Evolutionary conservation across 495 filamentous ascomycete species (phyloP), one percentile per base, ranked within the genome.

Genomic region (Penicillium angulare): DNA sequence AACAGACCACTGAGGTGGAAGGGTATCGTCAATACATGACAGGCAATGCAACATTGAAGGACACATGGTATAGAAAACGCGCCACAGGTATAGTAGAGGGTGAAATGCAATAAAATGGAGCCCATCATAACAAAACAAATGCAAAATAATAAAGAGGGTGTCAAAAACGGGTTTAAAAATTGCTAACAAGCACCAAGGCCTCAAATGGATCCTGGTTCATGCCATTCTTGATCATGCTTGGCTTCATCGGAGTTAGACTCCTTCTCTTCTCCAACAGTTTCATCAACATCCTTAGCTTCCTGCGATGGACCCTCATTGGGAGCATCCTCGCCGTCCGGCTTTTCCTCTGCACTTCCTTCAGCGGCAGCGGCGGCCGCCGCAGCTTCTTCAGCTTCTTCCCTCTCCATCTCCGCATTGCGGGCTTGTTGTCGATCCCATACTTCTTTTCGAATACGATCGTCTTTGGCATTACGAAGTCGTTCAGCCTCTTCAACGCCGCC

Each of bases 401-500:
- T 58, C 43, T 73, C 74, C 53, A 74, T 69, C 43, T 71, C 74
- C 2, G 72, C 74, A 42, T 72, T 69, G 42, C 74, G 67, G 39
- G 73, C 75, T 56, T 77, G 76, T 69, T 86, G 78, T 42, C 81
- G 70, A 56, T 91, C 88, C 86, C 86, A 95, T 8, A 92, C 86
- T 63, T 96, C 92, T 59, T 82, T 84, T 49, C 92, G 76, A 41
- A 89, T 89, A 63, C 84, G 80, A 49, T 97, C 95, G 60, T 98
- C 93, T 67, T 91, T 95, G 17, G 82, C 81, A 58, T 84, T 86
- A 49, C 95, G 76, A 36, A 90, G 78, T 34, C 95, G 75, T 71
- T 98, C 95, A 7, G 89, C 84, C 71, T 98, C 93, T 71, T 97
- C 95, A 8, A 95, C 82, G 2, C 93, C 93, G 23, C 93, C 93